Evolutionary conservation across 1,139 yeast species (phyloP), one percentile per base, ranked within the genome.

Genomic region (Diutina pseudorugosa): DNA sequence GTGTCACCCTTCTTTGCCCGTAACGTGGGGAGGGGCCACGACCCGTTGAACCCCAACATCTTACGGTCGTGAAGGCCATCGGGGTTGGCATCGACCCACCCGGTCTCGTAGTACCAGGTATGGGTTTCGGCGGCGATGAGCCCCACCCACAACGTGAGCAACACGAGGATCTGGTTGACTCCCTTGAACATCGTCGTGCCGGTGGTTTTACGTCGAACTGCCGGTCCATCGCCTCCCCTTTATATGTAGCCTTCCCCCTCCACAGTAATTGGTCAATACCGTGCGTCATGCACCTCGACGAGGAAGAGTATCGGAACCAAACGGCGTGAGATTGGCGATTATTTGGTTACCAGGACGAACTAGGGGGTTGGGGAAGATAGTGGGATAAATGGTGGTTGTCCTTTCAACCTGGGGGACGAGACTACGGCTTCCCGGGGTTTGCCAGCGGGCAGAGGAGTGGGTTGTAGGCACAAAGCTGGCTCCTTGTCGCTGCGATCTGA

Each of bases 11-110:
- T 81, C 57, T 76, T 74, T 54, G 87, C 86, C 48, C 79, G 72
- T 56, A 91, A 71, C 18, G 77, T 76, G 3, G 98, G 98, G 73
- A 90, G 77, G 42, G 98, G 98, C 83, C 88, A 90, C 57, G 79
- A 72, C 56, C 83, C 83, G 63, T 90, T 90, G 69, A 91, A 83
- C 3, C 95, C 88, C 57, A 90, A 79, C 54, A 89, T 85, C 25
- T 74, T 74, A 57, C 94, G 74, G 51, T 79, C 82, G 44, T 65
- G 64, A 42, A 70, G 64, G 27, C 96, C 96, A 65, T 91, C 97
- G 1, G 91, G 90, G 65, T 86, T 84, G 30, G 80, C 83, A 16
- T 64, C 64, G 47, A 80, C 83, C 83, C 89, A 86, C 6, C 83
- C 79, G 25, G 91, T 79, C 53, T 86, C 79, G 80, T 84, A 90